Evolutionary conservation across 495 filamentous ascomycete species (phyloP), one percentile per base, ranked within the genome.

Genomic region (Hyphodiscus hymeniophilus): DNA sequence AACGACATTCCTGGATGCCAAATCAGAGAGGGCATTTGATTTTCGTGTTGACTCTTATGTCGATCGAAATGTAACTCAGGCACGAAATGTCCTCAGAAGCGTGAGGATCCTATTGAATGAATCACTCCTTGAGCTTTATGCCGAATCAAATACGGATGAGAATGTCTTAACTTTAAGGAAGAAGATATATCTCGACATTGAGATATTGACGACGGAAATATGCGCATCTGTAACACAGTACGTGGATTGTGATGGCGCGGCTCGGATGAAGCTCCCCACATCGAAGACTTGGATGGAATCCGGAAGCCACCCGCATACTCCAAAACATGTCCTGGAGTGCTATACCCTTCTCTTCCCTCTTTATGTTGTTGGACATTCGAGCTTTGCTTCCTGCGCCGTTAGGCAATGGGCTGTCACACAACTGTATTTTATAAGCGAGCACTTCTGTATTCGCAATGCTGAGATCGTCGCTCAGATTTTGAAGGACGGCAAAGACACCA

Each of bases 61-160:
- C 1, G 30, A 57, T 45, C 56, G 61, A n/a, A 34, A 46, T 31
- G 23, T 61, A 2, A 51, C 50, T 18, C 55, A 62, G 23, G 45
- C 45, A n/a, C 55, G 56, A 54, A 66, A 67, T 48, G 48, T 62
- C 3, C 12, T 55, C 10, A 47, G 64, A 3, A 13, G 60, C 4
- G 44, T 51, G 11, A 47, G 64, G 16, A 66, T 66, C 30, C 46
- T 64, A 2, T 43, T 67, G 6, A 60, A 63, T 42, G 61, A 66
- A 17, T 21, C 22, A 7, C 15, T 51, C 3, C 20, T 51, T 11
- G 42, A 41, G 12, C 12, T 22, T 20, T 30, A 7, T 17, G n/a
- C n/a, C 11, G 24, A 3, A 18, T 33, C 16, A 18, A 3, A 20
- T 31, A 18, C 2, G 32, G 22, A 28, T 8, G 30, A 35, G 23